phyloP scores from a whole-genome alignment of 495 filamentous ascomycete genomes.

The Aspergillus egyptiacus region DNA sequence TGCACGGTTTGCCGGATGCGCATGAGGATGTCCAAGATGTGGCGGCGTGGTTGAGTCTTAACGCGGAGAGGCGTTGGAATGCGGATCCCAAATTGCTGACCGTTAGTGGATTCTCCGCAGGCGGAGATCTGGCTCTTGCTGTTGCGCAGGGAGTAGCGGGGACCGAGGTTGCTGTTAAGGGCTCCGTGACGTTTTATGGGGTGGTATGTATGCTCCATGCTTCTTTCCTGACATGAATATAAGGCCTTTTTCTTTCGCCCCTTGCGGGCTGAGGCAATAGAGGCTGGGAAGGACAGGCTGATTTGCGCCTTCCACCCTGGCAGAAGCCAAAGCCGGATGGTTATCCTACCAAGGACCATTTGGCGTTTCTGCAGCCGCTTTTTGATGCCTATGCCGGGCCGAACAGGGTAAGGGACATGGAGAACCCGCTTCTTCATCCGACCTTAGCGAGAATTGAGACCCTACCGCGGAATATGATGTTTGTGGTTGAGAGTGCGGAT shows the following conservation, averaged over 20 bases:
- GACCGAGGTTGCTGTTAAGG: slow-evolving; percentile 4
- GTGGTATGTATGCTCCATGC: slow-evolving; percentile 1
- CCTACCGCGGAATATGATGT: slow-evolving; percentile 6
- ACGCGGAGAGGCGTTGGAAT: slow-evolving; percentile 1
- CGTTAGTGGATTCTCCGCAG: slow-evolving; percentile 10
- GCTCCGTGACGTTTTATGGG: not conserved
- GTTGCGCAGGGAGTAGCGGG: slow-evolving; percentile 5
- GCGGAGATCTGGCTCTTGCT: slow-evolving; percentile 6
- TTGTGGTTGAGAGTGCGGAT: not conserved
- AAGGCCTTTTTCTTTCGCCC: not conserved
- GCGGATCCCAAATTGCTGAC: slow-evolving; percentile 2
- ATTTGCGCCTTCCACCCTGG: slow-evolving; percentile 8
- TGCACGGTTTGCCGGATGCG: slow-evolving; percentile 2
- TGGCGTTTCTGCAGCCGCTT: slow-evolving; percentile 3
- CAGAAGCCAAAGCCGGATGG: slow-evolving; percentile 1
- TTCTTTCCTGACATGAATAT: no score
- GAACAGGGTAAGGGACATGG: not conserved
- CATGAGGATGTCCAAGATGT: slow-evolving; percentile 12
- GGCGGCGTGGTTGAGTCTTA: not conserved
- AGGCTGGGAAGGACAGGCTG: not conserved
- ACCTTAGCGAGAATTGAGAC: not conserved
- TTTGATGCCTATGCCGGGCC: slow-evolving; percentile 10
- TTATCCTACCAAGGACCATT: slow-evolving; percentile 4
- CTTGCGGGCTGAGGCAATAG: not conserved
- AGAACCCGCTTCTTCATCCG: not conserved